phyloP scores from a whole-genome alignment of 371 early-diverging fungal species.

The Mortierella polycephala region DNA sequence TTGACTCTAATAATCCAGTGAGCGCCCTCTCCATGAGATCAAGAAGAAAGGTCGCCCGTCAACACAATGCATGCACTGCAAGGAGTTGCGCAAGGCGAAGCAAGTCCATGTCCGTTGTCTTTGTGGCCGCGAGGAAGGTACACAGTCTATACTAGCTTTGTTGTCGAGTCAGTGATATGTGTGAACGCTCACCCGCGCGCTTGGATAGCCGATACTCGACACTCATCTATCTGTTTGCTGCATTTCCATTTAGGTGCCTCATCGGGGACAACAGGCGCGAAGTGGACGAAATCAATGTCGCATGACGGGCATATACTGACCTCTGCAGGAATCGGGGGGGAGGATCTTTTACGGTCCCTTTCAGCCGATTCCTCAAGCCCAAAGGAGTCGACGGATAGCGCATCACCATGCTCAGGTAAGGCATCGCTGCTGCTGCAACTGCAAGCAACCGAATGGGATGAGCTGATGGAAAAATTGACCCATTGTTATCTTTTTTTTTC shows the following conservation, averaged over 20 bases:
- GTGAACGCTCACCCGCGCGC: background rate
- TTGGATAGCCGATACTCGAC: background rate
- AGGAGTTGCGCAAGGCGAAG: constrained; percentile 78
- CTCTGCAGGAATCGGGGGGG: constrained; percentile 13
- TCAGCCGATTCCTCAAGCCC: constrained; percentile 5
- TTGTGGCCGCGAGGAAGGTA: constrained; percentile 62
- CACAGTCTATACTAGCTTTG: background rate
- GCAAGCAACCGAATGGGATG: too few species aligned
- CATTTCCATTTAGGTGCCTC: background rate
- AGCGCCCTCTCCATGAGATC: constrained; percentile 76
- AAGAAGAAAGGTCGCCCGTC: constrained; percentile 83
- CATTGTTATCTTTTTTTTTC: background rate
- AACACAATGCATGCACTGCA: constrained; percentile 81
- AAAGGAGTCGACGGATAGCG: constrained; percentile 4
- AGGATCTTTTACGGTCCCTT: constrained; percentile 18
- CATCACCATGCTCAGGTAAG: constrained; percentile 3
- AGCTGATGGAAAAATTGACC: background rate
- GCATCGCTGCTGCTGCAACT: too few species aligned
- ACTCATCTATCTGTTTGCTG: background rate
- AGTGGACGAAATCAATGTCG: constrained; percentile 27
- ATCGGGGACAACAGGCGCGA: constrained; percentile 10
- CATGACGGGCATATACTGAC: constrained; percentile 23
- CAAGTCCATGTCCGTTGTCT: constrained; percentile 82
- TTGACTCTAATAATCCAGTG: constrained; percentile 17
- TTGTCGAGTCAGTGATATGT: too few species aligned